Base-by-base conservation (phyloP, 2,329 filamentous ascomycete genomes). In the Xylariaceae sp. region DNA sequence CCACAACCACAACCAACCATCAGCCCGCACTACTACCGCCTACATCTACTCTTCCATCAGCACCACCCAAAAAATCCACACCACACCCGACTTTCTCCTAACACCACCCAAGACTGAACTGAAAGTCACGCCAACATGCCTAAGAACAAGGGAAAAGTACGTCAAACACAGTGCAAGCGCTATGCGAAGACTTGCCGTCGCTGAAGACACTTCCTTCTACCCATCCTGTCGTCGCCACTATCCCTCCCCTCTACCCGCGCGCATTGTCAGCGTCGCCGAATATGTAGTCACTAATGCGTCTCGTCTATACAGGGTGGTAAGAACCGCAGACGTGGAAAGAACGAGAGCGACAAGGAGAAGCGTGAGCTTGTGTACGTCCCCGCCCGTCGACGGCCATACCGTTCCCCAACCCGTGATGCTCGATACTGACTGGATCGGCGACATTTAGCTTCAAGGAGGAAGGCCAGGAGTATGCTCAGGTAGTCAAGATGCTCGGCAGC, bases 81-180 rank as follows among this genome's bases (percentile, higher is more conserved):
- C 23, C 23, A 30, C 23, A 30, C 23, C 23, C 23, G 23, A 30
- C 23, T 30, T 30, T 30, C 23, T 30, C 23, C 23, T 30, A 5
- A n/a, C 66, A 62, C 37, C 9, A 42, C 37, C 37, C 8, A 42
- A 42, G 37, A 51, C 39, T 56, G 47, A 44, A 50, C 57, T 50
- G 37, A 48, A n/a, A 9, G 11, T 8, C 52, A 58, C 57, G 64
- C 61, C 73, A 87, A 78, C 64, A 97, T 97, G 92, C 92, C 92
- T 74, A 97, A 97, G 90, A 97, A 97, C 78, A 97, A 97, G 88
- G 92, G 92, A 92, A 97, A 96, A 82, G 92, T 96, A 82, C 74
- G 83, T 55, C 44, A 10, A 51, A 10, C 44, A 34, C 37, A 37
- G 45, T 7, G 11, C 59, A 52, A 37, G 57, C 58, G 13, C 42